These are phyloP conservation scores for Shiraia sp. DNA, from an alignment of 2,329 filamentous ascomycete genomes.

Conservation along the genomic window DNA sequence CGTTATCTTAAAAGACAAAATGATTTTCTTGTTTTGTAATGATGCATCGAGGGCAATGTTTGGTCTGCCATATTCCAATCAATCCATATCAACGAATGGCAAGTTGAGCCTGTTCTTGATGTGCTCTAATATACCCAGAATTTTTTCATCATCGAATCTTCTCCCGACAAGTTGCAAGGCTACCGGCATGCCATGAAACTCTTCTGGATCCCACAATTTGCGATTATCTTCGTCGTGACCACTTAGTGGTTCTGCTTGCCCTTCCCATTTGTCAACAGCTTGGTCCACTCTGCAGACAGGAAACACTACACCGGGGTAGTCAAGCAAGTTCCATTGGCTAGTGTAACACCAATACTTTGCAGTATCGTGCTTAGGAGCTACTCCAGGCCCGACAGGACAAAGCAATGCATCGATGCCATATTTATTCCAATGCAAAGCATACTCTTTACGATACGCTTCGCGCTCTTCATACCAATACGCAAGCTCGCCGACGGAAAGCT, in stretches of 20 bases:
- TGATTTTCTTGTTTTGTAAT: too few relatives aligned
- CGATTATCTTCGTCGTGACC: conserved; percentile 54
- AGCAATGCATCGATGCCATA: conserved; percentile 63
- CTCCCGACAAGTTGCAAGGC: conserved; percentile 59
- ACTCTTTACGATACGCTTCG: conserved; percentile 51
- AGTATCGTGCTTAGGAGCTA: conserved; percentile 58
- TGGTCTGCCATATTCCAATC: background rate
- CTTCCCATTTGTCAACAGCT: conserved; percentile 44
- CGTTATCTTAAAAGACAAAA: too few relatives aligned
- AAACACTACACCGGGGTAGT: conserved; percentile 67
- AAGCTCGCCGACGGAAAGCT: conserved; percentile 48
- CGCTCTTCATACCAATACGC: conserved; percentile 49
- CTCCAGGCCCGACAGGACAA: conserved; percentile 61
- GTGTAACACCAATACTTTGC: conserved; percentile 68
- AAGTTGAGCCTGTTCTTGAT: conserved; percentile 33
- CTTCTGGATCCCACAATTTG: conserved; percentile 52
- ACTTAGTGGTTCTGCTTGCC: conserved; percentile 44
- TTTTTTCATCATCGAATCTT: conserved; percentile 59
- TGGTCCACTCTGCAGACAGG: conserved; percentile 55
- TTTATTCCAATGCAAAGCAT: conserved; percentile 51
- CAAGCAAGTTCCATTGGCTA: conserved; percentile 68
- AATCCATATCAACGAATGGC: conserved; percentile 18
- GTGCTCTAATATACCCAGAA: conserved; percentile 47
- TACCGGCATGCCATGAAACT: conserved; percentile 55
- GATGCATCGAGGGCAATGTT: background rate